A percentile compares a stretch with the other conserved stretches of the same genome.
These are phyloP conservation scores for Porogramme epimiltina DNA, from an alignment of 1,284 basidiomycete species.

Conservation along the genomic window DNA sequence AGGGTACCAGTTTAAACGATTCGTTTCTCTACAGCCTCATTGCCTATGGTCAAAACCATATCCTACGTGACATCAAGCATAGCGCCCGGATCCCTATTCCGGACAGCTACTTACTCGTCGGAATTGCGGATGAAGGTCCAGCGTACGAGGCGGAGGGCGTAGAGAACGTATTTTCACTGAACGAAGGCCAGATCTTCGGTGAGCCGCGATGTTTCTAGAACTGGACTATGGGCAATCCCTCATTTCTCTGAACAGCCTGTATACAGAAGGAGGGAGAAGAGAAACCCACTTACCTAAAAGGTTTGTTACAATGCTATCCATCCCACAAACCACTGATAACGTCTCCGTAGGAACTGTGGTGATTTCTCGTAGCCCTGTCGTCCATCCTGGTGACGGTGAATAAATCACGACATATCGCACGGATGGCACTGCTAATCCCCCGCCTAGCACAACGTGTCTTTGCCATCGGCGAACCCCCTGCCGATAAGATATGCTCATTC, in stretches of 20 bases:
- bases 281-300: slow-evolving; percentile 53
- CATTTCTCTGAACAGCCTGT: slow-evolving; percentile 45
- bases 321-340: not conserved
- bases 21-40: slow-evolving; percentile 59
- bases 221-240: not conserved
- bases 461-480: slow-evolving; percentile 72
- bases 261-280: slow-evolving; percentile 49
- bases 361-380: slow-evolving; percentile 69
- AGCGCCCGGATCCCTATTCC: slow-evolving; percentile 71
- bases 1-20: slow-evolving; percentile 43
- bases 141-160: slow-evolving; percentile 51
- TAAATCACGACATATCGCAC: not conserved
- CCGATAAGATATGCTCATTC: slow-evolving; percentile 58
- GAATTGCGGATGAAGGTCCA: slow-evolving; percentile 78
- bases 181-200: slow-evolving; percentile 65
- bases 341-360: slow-evolving; percentile 39
- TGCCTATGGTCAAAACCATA: slow-evolving; percentile 56
- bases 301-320: slow-evolving; percentile 24
- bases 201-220: slow-evolving; percentile 13
- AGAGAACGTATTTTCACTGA: slow-evolving; percentile 54
- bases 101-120: slow-evolving; percentile 67
- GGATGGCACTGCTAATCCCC: too few species aligned
- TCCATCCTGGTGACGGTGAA: slow-evolving; percentile 73
- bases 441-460: slow-evolving; percentile 71
- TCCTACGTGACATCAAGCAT: slow-evolving; percentile 73